These are phyloP conservation scores for Cynanchum wilfordii DNA, from an alignment of 257 asterid species.

Conservation along the genomic window DNA sequence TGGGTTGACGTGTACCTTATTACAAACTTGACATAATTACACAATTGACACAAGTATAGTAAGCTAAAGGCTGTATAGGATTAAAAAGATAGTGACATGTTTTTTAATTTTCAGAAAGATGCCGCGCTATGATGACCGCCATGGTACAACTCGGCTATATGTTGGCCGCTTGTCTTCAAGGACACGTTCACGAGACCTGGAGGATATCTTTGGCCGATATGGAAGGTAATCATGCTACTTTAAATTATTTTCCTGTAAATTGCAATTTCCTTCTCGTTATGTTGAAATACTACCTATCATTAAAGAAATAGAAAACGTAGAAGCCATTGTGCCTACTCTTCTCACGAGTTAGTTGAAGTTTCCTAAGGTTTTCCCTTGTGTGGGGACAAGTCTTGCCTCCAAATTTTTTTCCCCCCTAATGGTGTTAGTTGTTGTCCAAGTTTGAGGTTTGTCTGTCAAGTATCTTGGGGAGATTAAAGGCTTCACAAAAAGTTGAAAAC, in stretches of 20 bases:
- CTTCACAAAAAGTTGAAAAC: conserved; percentile 1
- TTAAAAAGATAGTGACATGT: background rate
- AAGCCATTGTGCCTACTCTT: background rate
- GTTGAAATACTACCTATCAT: background rate
- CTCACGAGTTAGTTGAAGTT: background rate
- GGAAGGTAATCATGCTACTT: conserved; percentile 39
- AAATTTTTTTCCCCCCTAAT: background rate
- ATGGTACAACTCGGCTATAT: conserved; percentile 46
- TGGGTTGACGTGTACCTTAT: too few relatives aligned
- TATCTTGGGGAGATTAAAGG: conserved; percentile 15
- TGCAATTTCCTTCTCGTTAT: background rate
- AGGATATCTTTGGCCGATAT: conserved; percentile 49
- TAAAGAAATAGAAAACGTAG: background rate
- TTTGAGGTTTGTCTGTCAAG: conserved; percentile 15
- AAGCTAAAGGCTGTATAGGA: background rate
- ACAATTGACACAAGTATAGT: too few relatives aligned
- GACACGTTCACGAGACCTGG: conserved; percentile 56
- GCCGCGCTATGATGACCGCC: conserved; percentile 58
- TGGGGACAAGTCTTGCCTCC: conserved; percentile 2
- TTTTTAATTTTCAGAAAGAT: conserved; percentile 27
- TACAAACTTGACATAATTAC: too few relatives aligned
- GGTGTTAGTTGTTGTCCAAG: conserved; percentile 6
- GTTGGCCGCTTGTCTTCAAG: conserved; percentile 55
- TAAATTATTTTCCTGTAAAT: background rate
- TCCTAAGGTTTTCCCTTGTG: background rate